Base-by-base conservation (phyloP, 169 alveolate genomes). In the Haemoproteus tartakovskyi region DNA sequence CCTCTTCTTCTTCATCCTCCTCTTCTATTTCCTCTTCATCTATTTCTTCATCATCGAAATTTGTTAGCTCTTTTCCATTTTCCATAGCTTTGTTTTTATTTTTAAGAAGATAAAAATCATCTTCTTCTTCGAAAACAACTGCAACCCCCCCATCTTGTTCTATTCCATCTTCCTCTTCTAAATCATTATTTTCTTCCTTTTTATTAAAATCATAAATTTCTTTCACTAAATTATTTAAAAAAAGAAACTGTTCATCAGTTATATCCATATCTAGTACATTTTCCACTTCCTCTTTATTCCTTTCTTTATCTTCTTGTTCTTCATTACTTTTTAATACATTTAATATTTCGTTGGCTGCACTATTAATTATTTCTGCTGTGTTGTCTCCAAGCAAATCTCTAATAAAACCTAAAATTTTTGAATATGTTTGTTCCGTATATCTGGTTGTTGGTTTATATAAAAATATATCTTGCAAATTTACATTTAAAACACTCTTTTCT, bases 311-410 rank as follows among this genome's bases (percentile, higher is more conserved):
- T 38, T 70, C 90, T 62, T 83, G 51, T 8, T 87, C 87, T 1
- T 94, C 96, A 40, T 91, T 82, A n/a, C n/a, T n/a, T 62, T 95
- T 94, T 56, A 95, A 67, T n/a, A 92, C 88, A 14, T 92, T 87
- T 29, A 97, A 79, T 11, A 96, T 89, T 51, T 97, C 99, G 62
- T 95, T 97, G 40, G 95, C 95, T 2, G 97, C 98, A 56, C 95
- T 96, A 54, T 87, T 91, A 24, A 96, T 82, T 24, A 93, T 95
- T 30, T 95, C 97, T 19, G 89, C 87, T 0, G 97, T 92, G 86
- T 92, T 95, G 52, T 96, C 98, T 16, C 96, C 97, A 51, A 97
- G 80, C 41, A 90, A 78, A 80, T 85, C 86, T 84, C 95, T 90
- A 11, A 96, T 88, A 4, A 82, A 61, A 16, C 90, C 83, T 46